Evolutionary conservation across 306 rosid genomes (phyloP), one percentile per base, ranked within the genome.

Genomic region (Sesbania bispinosa): DNA sequence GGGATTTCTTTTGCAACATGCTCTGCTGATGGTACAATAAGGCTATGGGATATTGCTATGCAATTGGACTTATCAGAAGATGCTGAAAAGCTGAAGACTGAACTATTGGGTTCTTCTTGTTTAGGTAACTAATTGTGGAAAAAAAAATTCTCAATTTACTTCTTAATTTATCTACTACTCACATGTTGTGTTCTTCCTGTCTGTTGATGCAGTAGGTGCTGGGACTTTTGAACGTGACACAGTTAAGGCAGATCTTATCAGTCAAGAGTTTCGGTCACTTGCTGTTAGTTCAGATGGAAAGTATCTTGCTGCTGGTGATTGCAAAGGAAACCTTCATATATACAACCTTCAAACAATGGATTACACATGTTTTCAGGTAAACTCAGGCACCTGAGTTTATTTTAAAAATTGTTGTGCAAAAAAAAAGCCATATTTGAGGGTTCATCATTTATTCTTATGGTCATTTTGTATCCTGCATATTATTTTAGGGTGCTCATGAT

Each of bases 1-100:
- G 93, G 93, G 19, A 77, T 82, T 80, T 88, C 93, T 58, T 90
- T 90, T 77, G 93, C 96, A 55, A 90, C 96, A 45, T 85, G 96
- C 81, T 90, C 93, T 59, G 55, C 85, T 46, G 96, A 90, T 81
- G 91, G 93, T 81, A 82, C 91, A 39, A 77, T 90, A 51, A 86
- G 93, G 87, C 67, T 88, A 67, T 90, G 96, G 96, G 96, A 90
- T 88, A 89, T 88, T 77, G 81, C 86, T 43, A 71, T 88, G 85
- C 82, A 77, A 85, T 69, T 84, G 62, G 81, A 81, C 66, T 58
- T 74, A 27, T 42, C 81, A 63, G 78, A 74, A 51, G 83, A 79
- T 33, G 60, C 55, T 47, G 51, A 67, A 60, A 74, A 85, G 47
- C 29, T 53, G 35, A 69, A 76, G 75, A 71, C 76, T 69, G 82